Percentiles rank a stretch among this genome's conserved stretches.
These are phyloP conservation scores for Taiozyma sp. DNA, from an alignment of 1,139 yeast genomes.

Conservation along the genomic window DNA sequence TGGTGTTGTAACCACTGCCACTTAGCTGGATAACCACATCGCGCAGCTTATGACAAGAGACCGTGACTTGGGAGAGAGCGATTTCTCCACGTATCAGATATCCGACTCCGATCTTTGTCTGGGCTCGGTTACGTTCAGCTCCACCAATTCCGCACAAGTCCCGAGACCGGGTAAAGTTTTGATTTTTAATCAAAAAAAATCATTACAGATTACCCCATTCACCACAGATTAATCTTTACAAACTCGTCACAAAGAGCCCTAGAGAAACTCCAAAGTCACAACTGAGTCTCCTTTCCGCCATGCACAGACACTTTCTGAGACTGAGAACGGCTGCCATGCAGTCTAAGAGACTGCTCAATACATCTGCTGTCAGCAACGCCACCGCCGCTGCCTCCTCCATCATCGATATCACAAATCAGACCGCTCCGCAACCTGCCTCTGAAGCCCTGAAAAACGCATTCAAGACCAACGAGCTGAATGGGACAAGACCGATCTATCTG, in stretches of 20 bases:
- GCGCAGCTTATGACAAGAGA: no score
- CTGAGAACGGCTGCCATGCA: not conserved
- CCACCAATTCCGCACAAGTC: not conserved
- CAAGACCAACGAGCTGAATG: slow-evolving; percentile 36
- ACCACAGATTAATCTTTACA: not conserved
- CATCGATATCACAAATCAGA: slow-evolving; percentile 7
- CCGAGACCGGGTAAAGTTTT: not conserved
- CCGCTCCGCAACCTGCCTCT: slow-evolving; percentile 19
- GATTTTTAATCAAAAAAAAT: not conserved
- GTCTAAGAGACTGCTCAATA: slow-evolving; percentile 19
- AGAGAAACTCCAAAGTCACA: not conserved
- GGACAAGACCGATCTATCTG: slow-evolving; percentile 83
- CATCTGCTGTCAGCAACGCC: slow-evolving; percentile 10
- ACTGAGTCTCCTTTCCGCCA: not conserved
- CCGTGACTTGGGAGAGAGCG: no score
- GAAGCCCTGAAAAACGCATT: slow-evolving; percentile 33
- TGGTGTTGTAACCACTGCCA: no score
- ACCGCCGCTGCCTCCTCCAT: slow-evolving; percentile 11
- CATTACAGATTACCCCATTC: no score
- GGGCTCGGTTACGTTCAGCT: not conserved
- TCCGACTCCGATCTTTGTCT: no score
- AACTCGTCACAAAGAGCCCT: not conserved
- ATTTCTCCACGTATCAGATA: no score
- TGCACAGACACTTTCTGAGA: not conserved
- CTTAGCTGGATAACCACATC: no score